These are phyloP conservation scores for Quercus phellos DNA, from an alignment of 331 rosid species.

Conservation along the genomic window DNA sequence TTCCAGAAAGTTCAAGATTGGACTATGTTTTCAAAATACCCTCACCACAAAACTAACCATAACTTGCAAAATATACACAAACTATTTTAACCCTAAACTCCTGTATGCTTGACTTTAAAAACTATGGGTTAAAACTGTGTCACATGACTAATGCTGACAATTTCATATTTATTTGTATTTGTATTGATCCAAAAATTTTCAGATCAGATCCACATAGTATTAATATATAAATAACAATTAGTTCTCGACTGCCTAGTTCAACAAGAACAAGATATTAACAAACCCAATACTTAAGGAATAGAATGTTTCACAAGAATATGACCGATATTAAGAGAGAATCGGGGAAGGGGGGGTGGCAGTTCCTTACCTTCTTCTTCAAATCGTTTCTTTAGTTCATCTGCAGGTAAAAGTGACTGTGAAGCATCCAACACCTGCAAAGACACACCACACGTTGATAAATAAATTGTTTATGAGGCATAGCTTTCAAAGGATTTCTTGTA, in stretches of 20 bases:
- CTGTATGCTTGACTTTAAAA: too few relatives aligned
- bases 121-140: neutral
- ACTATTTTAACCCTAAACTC: too few relatives aligned
- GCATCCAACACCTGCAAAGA: conserved; percentile 71
- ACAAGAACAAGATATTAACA: neutral
- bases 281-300: neutral
- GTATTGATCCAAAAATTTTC: neutral
- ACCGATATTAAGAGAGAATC: neutral
- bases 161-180: neutral
- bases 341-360: neutral
- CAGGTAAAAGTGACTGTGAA: conserved; percentile 65
- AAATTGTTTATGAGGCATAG: neutral
- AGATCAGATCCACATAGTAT: neutral
- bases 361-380: conserved; percentile 66
- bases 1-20: too few relatives aligned
- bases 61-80: too few relatives aligned
- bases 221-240: neutral
- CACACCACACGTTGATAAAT: conserved; percentile 13
- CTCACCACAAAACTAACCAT: too few relatives aligned
- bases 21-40: too few relatives aligned
- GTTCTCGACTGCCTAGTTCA: neutral
- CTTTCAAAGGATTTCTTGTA: neutral
- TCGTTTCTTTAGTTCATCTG: conserved; percentile 64
- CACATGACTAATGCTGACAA: neutral
- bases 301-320: neutral